Conservation (phyloP, 1,284 basidiomycete genomes). For the Rhodotorula sp. region DNA sequence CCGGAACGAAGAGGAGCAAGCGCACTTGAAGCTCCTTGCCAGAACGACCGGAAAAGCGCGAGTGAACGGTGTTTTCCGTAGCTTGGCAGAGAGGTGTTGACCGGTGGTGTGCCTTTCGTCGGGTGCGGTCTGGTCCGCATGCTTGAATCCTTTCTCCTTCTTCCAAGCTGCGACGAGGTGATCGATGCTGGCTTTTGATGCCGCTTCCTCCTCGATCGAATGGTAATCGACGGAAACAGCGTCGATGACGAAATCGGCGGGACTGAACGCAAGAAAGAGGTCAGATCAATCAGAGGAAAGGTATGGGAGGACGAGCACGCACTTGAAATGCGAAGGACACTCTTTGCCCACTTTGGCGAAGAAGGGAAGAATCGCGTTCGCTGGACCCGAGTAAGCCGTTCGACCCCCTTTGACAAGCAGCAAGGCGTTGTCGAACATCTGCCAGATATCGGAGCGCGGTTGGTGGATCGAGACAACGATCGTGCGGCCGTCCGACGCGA, state of each 20-base stretch:
- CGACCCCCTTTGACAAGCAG: conserved; percentile 57
- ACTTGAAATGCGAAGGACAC: conserved; percentile 37
- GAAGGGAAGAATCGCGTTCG: conserved; percentile 45
- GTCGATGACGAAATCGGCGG: conserved; percentile 42
- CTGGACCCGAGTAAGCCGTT: conserved; percentile 49
- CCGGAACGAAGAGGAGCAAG: background rate
- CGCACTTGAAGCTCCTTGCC: conserved; percentile 25
- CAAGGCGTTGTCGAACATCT: conserved; percentile 54
- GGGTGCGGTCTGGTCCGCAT: too few species aligned
- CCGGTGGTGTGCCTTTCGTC: too few species aligned
- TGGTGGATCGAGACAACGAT: conserved; percentile 58
- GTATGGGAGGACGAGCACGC: background rate
- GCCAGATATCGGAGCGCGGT: conserved; percentile 56
- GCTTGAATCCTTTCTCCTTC: background rate
- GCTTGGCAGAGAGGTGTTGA: background rate
- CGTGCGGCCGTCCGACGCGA: conserved; percentile 56
- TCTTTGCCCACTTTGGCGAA: conserved; percentile 47
- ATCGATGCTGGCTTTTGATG: conserved; percentile 8
- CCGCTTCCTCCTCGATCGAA: conserved; percentile 3
- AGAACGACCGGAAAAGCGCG: conserved; percentile 36
- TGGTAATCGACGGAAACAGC: conserved; percentile 31
- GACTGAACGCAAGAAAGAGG: conserved; percentile 2
- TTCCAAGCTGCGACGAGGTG: conserved; percentile 16
- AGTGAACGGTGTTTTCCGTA: conserved; percentile 17
- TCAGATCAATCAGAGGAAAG: too few species aligned